Evolutionary conservation across 768 basidiomycete genomes (phyloP), one percentile per base, ranked within the genome.

Genomic region (Podaxis carcinomalis): DNA sequence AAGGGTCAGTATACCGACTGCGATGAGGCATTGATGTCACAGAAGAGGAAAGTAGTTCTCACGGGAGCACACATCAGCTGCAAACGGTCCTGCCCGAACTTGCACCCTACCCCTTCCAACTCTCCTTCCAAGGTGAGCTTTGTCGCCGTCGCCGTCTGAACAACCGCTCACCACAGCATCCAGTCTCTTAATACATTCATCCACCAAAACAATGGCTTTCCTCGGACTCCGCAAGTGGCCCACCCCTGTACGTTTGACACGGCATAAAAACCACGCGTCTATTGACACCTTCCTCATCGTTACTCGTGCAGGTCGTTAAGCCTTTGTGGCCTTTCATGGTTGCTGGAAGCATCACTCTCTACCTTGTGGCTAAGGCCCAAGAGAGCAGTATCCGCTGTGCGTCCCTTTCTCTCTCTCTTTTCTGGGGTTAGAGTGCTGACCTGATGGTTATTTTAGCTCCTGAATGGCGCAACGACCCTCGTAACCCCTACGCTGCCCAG

Each of bases 321-420:
- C 89, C 92, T 37, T 70, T 92, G 75, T 92, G 90, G 83, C 90
- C 91, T 7, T 93, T 93, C 82, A 77, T 91, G 67, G 78, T 80
- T 39, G 87, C 91, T 35, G 82, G 83, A 5, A 68, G 72, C 14
- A 68, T 92, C 62, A 89, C 88, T 14, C 81, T 84, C 67, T 92
- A 83, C 75, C 79, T 87, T 59, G 81, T 93, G 46, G 72, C 77
- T 25, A 84, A 84, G 69, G 77, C 86, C 68, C 90, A 93, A 74
- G 83, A 87, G n/a, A 70, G 78, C 14, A 87, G 77, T 60, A 81
- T 93, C 60, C 79, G 84, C 73, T 86, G 92, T 93, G 72, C 70
- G 92, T 86, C 19, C 32, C 32, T 25, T 28, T n/a, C 6, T 44
- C 27, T 21, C 36, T 35, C n/a, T 4, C 42, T 16, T 9, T 51